Base-by-base conservation (phyloP, 2,329 filamentous ascomycete species). In the Pseudogymnoascus sp. region DNA sequence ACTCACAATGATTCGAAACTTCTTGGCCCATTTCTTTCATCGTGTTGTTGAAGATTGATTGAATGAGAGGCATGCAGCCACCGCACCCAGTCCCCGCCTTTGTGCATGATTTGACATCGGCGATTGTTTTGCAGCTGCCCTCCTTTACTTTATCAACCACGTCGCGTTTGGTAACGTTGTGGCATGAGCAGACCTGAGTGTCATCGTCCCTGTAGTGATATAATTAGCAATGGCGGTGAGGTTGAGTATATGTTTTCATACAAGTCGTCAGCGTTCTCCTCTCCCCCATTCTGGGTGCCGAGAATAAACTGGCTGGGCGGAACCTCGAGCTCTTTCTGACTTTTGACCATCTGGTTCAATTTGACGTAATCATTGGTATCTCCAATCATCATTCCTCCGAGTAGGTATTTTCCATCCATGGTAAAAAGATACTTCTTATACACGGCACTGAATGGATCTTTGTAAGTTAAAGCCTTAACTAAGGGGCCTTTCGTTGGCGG, bases 331-430 rank as follows among this genome's bases (percentile, higher is more conserved):
- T 81, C 79, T 73, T 93, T 96, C 71, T 91, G 89, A 67, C 84
- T 87, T 77, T 93, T 96, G 62, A 95, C 91, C 80, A 96, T 86
- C 1, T 90, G 89, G 0, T 96, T 90, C 21, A 96, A 78, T 74
- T 93, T 96, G 76, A 96, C 84, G 71, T 96, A 96, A 76, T 96
- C 92, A 66, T 84, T 88, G 0, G 91, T 96, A 70, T 96, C 92
- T 40, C 92, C 93, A 65, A 96, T 95, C 91, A 96, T 96, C 91
- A 96, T 96, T 3, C 92, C 93, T n/a, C 92, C 92, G 0, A 96
- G 83, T 1, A 96, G 79, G 70, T 93, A 93, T 73, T 96, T 96
- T 25, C 92, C 92, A 71, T 96, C 93, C 71, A 87, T 79, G 0
- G 92, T 96, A 71, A 96, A 96, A 9, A 96, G 78, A 74, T 95